A percentile compares a stretch with the other conserved stretches of the same genome.
phyloP scores from a whole-genome alignment of 306 rosid genomes.

The Crotalaria pallida region DNA sequence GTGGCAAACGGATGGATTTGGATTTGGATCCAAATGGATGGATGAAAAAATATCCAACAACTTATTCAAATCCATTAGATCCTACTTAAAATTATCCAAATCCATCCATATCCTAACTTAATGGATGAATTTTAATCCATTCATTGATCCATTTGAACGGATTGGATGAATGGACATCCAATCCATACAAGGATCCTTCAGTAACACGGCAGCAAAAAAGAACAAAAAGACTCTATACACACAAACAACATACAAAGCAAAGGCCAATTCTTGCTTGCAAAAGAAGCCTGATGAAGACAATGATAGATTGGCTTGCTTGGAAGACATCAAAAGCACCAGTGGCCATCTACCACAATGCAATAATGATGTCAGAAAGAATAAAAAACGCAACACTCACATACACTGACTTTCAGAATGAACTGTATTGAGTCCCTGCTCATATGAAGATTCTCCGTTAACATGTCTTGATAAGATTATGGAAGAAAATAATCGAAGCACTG shows the following conservation, averaged over 20 bases:
- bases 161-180: too few relatives aligned
- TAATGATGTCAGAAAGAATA: not conserved
- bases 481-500: not conserved
- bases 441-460: not conserved
- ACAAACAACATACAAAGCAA: not conserved
- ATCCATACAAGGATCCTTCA: not conserved
- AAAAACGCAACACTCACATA: not conserved
- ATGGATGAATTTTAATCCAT: too few relatives aligned
- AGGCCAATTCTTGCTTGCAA: not conserved
- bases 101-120: too few relatives aligned
- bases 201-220: not conserved
- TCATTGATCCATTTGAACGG: too few relatives aligned
- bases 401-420: conserved; percentile 11
- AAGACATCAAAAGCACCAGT: not conserved
- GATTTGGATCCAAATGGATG: too few relatives aligned
- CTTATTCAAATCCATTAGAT: too few relatives aligned
- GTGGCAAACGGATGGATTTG: too few relatives aligned
- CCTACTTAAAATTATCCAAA: too few relatives aligned
- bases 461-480: not conserved
- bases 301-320: not conserved
- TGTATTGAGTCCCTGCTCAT: not conserved
- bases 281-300: not conserved
- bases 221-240: not conserved
- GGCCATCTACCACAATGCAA: conserved; percentile 2
- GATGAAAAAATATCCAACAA: too few relatives aligned